Base-by-base conservation (phyloP, 495 filamentous ascomycete genomes). In the Podospora appendiculata region DNA sequence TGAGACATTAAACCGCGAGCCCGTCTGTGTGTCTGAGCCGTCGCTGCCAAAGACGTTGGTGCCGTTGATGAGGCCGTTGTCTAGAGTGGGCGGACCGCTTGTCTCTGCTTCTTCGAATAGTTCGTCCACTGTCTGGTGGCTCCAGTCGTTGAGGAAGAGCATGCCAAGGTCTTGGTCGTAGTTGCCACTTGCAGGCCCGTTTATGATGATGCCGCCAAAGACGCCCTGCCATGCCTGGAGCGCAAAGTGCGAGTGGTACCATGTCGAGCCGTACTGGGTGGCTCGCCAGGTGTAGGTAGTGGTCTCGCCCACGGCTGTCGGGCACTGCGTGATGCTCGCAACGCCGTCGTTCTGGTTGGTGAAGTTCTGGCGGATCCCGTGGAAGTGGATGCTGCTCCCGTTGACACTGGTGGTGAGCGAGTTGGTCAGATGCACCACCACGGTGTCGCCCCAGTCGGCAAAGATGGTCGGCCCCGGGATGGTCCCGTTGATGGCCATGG, bases 171-270 rank as follows among this genome's bases (percentile, higher is more conserved):
- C 64, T 33, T 70, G 63, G 45, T 79, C 72, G 45, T 75, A 78
- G 44, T 70, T 59, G 19, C 59, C 64, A 57, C 59, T 55, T 2
- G 48, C 51, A 17, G 58, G 58, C 25, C 58, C 58, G 46, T 55
- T 53, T 43, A 61, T 45, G 10, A 79, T 60, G 36, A 86, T 62
- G 1, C 79, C 66, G 4, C 80, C 82, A 25, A 61, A 45, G 2
- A 61, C 45, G 41, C 74, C 79, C 19, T 70, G 67, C 6, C 63
- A 61, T 45, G 75, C 78, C 52, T 82, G 78, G 6, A 68, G 65
- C 5, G 59, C 62, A 52, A 74, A 81, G 52, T 83, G 80, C 10
- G 65, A 63, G 48, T 82, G 79, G 41, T 74, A 82, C 76, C 76
- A 82, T 1, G 63, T 65, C 1, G 72, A 73, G 4, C 81, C 81